Evolutionary conservation across 768 basidiomycete genomes (phyloP), one percentile per base, ranked within the genome.

Genomic region (Boletus sp.): DNA sequence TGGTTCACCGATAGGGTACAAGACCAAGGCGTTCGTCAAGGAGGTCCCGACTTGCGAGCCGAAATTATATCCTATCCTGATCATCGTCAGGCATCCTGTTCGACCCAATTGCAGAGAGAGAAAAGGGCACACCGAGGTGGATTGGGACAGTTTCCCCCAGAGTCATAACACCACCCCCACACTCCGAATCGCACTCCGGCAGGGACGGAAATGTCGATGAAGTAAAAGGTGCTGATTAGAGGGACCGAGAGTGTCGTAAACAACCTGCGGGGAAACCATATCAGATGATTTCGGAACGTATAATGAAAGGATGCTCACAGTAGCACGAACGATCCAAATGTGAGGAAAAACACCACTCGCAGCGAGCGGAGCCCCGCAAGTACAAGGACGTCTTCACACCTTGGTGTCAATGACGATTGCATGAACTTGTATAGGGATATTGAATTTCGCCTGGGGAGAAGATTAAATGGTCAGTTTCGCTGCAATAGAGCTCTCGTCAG

Each of bases 171-270:
- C 30, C 46, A 47, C 12, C 46, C 30, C 30, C 46, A 47, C 3
- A 33, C 47, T 46, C 45, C 47, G n/a, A 47, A 47, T 32, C 47
- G 32, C 8, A 47, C 32, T 7, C 12, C 32, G 32, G n/a, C 30
- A 12, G 47, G 47, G n/a, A 33, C 32, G 6, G 47, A 30, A n/a
- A 33, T 14, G 18, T 47, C 47, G 18, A 47, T 47, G 14, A 46
- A 46, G 45, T 46, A 46, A 29, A 46, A 46, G 7, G 29, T 47
- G 5, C 30, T 47, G 17, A 47, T 47, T 24, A 47, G 12, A 29
- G 30, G 17, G 50, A 53, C 50, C 11, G 50, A 39, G 17, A 53
- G 40, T 18, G 53, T 54, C 28, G 15, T 52, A 18, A 53, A 54
- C 3, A 39, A 9, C 18, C 50, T 54, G 28, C 14, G 30, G 14